phyloP scores from a whole-genome alignment of 805 yeast genomes.

The Candida glaebosa region DNA sequence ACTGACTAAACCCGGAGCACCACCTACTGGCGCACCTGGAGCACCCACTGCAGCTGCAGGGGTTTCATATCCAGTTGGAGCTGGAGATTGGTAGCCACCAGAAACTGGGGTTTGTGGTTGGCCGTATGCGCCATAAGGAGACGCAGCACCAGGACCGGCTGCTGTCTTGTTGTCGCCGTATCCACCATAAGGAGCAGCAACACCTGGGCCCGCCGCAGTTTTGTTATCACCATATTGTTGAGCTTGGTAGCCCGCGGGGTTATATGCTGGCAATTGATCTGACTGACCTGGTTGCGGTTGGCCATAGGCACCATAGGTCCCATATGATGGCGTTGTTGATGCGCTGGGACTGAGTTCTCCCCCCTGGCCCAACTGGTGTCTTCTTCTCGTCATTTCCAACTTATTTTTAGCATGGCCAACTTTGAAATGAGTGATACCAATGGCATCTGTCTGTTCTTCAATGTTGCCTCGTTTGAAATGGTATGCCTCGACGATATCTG shows the following conservation, averaged over 20 bases:
- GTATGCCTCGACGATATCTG: constrained; percentile 83
- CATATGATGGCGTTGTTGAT: constrained; percentile 11
- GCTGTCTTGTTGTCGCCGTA: constrained; percentile 7
- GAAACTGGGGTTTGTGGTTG: constrained; percentile 14
- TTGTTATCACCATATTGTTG: constrained; percentile 23
- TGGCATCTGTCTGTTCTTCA: constrained; percentile 83
- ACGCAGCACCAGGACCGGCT: constrained; percentile 6
- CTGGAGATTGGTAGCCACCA: constrained; percentile 14
- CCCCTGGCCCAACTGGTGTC: constrained; percentile 35
- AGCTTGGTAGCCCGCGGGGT: constrained; percentile 25
- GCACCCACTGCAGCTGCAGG: constrained; percentile 11
- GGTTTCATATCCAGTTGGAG: constrained; percentile 14
- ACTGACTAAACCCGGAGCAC: constrained; percentile 18
- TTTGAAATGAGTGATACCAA: constrained; percentile 88
- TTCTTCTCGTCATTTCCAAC: constrained; percentile 76
- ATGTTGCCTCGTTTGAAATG: constrained; percentile 80
- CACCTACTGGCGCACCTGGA: constrained; percentile 22
- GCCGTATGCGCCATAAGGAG: constrained; percentile 13
- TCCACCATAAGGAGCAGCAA: constrained; percentile 6
- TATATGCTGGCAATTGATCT: constrained; percentile 33
- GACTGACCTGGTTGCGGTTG: constrained; percentile 18
- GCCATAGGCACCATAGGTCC: constrained; percentile 10
- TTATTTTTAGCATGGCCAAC: constrained; percentile 83
- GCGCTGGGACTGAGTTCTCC: constrained; percentile 16
- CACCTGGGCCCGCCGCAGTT: constrained; percentile 22